Percentiles rank a stretch among this genome's conserved stretches.
Evolutionary conservation across 495 filamentous ascomycete genomes (phyloP).

Genomic region (Pyronema domesticum): DNA sequence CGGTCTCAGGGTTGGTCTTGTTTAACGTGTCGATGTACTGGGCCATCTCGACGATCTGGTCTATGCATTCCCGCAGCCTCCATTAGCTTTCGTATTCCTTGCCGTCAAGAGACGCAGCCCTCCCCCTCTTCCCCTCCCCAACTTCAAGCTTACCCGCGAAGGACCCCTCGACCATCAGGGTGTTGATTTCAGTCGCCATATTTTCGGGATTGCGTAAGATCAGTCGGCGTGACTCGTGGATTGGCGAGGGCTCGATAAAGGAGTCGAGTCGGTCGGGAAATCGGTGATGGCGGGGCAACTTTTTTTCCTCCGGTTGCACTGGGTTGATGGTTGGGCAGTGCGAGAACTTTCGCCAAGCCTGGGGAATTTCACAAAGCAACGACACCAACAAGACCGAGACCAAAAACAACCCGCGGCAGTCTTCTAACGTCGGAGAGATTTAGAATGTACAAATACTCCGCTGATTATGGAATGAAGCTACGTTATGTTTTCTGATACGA

Average conservation of each 20-base stretch:
- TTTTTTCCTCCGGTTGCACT: background rate
- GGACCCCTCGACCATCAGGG: conserved; percentile 24
- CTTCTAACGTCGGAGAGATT: background rate
- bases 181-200: conserved; percentile 23
- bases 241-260: background rate
- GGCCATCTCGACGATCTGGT: conserved; percentile 25
- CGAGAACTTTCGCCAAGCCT: background rate
- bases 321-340: background rate
- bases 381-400: background rate
- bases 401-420: background rate
- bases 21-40: conserved; percentile 22
- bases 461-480: too few species aligned
- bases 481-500: background rate
- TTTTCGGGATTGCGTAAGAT: conserved; percentile 5
- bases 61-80: conserved; percentile 7
- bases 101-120: background rate
- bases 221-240: background rate
- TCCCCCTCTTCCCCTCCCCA: background rate
- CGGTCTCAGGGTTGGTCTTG: conserved; percentile 5
- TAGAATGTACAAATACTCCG: too few species aligned
- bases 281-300: conserved; percentile 1
- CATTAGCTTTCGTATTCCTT: conserved; percentile 7
- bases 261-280: background rate
- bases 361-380: background rate
- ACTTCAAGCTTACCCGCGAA: conserved; percentile 17